A percentile compares a stretch with the other conserved stretches of the same genome.
Conservation (phyloP, 2,329 filamentous ascomycete species). For the Penicillium sp. region DNA sequence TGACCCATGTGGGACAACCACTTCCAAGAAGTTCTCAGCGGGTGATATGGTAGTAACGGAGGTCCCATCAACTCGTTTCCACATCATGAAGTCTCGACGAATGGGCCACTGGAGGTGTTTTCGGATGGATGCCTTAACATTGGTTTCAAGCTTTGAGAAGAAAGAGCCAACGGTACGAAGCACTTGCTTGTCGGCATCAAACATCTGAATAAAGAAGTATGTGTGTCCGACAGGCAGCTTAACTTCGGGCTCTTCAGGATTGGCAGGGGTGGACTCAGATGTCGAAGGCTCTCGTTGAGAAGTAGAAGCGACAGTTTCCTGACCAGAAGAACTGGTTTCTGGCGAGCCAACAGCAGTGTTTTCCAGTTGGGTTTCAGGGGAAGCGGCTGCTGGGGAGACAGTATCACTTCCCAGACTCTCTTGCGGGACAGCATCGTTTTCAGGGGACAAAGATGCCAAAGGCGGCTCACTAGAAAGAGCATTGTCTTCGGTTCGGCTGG, state of each 20-base stretch:
- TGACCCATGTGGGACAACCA: constrained; percentile 41
- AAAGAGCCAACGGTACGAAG: constrained; percentile 47
- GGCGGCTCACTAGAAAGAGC: neutral
- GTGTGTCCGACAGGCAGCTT: constrained; percentile 40
- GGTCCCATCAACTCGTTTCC: constrained; percentile 47
- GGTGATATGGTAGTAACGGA: constrained; percentile 40
- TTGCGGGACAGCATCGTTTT: constrained; percentile 15
- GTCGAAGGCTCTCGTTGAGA: neutral
- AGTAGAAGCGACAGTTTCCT: neutral
- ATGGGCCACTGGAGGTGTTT: constrained; percentile 42
- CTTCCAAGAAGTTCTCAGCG: constrained; percentile 38
- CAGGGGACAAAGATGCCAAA: constrained; percentile 13
- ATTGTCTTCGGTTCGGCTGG: neutral
- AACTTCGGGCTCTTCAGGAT: constrained; percentile 26
- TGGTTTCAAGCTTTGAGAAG: constrained; percentile 45
- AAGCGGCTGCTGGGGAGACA: constrained; percentile 35
- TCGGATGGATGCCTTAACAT: constrained; percentile 46
- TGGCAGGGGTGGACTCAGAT: constrained; percentile 8
- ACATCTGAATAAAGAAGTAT: constrained; percentile 57
- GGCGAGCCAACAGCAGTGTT: constrained; percentile 16
- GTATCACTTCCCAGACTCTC: constrained; percentile 31
- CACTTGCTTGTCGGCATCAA: constrained; percentile 54
- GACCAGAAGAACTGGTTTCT: constrained; percentile 8
- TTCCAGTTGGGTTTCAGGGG: constrained; percentile 30
- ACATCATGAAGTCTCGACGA: constrained; percentile 48